These are phyloP conservation scores for Termitomyces sp. DNA, from an alignment of 1,284 basidiomycete genomes.

Conservation along the genomic window DNA sequence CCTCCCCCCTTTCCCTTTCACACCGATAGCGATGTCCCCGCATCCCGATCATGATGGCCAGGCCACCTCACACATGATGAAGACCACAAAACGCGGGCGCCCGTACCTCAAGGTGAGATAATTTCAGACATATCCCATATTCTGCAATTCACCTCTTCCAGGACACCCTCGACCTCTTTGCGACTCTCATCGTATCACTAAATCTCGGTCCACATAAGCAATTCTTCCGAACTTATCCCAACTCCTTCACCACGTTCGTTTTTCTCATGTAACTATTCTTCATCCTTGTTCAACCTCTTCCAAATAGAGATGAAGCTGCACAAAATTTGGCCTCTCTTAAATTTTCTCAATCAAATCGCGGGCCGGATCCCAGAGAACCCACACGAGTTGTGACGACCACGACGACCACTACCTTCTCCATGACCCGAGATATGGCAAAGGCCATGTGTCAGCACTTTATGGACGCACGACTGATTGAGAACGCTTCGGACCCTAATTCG, in stretches of 20 bases:
- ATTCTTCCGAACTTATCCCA: conserved; percentile 92
- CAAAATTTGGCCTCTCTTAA: conserved; percentile 93
- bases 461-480: conserved; percentile 97
- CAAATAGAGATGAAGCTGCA: conserved; percentile 87
- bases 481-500: conserved; percentile 85
- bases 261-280: conserved; percentile 7
- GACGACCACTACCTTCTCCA: conserved; percentile 98
- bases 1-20: conserved; percentile 19
- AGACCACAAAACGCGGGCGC: conserved; percentile 90
- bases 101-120: conserved; percentile 82
- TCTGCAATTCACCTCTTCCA: conserved; percentile 29
- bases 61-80: conserved; percentile 89
- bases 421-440: conserved; percentile 99
- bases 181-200: conserved; percentile 93
- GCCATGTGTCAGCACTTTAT: conserved; percentile 99
- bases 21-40: conserved; percentile 32
- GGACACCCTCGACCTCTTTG: conserved; percentile 98
- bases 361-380: conserved; percentile 96
- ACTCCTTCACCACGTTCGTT: conserved; percentile 93
- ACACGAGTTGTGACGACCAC: conserved; percentile 97
- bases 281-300: conserved; percentile 16
- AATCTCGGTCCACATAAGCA: conserved; percentile 87
- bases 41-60: conserved; percentile 35
- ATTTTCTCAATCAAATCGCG: conserved; percentile 98
- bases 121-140: conserved; percentile 11